Conservation (phyloP, 192 early-diverging fungal genomes). For the Borealophlyctis nickersoniae region DNA sequence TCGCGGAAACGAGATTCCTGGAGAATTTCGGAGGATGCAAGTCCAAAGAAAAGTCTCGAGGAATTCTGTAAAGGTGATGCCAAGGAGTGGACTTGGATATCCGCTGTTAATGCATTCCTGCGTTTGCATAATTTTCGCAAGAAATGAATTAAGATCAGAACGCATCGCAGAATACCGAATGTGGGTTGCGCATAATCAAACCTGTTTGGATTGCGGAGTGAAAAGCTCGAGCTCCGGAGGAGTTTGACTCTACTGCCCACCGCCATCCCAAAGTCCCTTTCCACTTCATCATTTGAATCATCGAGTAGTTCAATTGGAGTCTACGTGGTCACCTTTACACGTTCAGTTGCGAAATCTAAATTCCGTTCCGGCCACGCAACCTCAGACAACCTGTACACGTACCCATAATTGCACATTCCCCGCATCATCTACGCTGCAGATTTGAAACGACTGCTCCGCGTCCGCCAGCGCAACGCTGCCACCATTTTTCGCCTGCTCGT, state of each 20-base stretch:
- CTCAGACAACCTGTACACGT: no score
- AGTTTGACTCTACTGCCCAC: slow-evolving; percentile 37
- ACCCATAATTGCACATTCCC: slow-evolving; percentile 45
- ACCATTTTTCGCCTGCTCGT: slow-evolving; percentile 8
- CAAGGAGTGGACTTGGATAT: slow-evolving; percentile 10
- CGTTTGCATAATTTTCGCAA: no score
- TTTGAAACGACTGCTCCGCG: slow-evolving; percentile 28
- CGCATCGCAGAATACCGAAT: no score
- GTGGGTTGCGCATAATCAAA: no score
- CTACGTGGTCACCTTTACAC: neutral
- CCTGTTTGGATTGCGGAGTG: slow-evolving; percentile 13
- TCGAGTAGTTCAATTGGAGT: slow-evolving; percentile 23
- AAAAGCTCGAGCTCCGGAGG: slow-evolving; percentile 20
- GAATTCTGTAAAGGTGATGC: slow-evolving; percentile 6
- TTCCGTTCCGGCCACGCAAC: no score
- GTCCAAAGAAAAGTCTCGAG: slow-evolving; percentile 30
- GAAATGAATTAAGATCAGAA: no score
- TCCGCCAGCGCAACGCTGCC: slow-evolving; percentile 1
- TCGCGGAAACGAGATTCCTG: slow-evolving; percentile 33
- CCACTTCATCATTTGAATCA: slow-evolving; percentile 12
- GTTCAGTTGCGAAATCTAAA: slow-evolving; percentile 13
- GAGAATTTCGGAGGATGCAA: slow-evolving; percentile 25
- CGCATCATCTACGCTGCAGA: slow-evolving; percentile 36
- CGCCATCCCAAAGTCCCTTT: slow-evolving; percentile 40
- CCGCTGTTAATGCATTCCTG: slow-evolving; percentile 6